These are phyloP conservation scores for Kwoniella mangroviensis DNA, from an alignment of 768 basidiomycete species.

Conservation along the genomic window DNA sequence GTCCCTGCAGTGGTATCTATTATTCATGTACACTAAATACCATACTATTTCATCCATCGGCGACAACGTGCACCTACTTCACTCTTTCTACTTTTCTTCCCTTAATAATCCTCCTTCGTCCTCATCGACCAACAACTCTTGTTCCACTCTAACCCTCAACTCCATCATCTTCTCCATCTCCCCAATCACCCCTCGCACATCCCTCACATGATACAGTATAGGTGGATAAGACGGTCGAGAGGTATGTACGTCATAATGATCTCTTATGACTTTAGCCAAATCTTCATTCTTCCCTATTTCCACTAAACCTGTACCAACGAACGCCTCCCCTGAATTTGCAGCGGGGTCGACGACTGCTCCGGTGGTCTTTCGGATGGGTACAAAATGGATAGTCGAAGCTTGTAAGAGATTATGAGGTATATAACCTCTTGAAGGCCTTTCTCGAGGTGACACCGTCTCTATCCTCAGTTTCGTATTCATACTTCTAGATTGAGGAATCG, in stretches of 20 bases:
- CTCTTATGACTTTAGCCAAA: constrained; percentile 16
- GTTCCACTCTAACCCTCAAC: background rate
- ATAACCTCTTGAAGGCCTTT: constrained; percentile 6
- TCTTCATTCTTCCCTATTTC: background rate
- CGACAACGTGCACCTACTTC: too few relatives aligned
- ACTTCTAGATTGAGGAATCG: background rate
- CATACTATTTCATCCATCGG: too few relatives aligned
- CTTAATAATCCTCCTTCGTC: constrained; percentile 7
- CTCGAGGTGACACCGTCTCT: background rate
- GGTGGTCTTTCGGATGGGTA: too few relatives aligned
- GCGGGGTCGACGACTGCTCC: too few relatives aligned
- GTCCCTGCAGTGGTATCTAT: too few relatives aligned
- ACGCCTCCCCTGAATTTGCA: too few relatives aligned
- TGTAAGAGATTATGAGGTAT: constrained; percentile 12
- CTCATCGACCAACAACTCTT: constrained; percentile 7
- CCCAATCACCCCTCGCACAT: background rate
- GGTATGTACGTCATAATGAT: constrained; percentile 19
- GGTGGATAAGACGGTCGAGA: background rate
- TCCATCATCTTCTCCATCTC: constrained; percentile 13
- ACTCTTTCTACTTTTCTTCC: background rate
- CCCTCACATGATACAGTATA: constrained; percentile 10
- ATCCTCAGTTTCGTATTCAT: background rate
- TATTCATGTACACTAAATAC: too few relatives aligned
- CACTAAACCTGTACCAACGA: too few relatives aligned
- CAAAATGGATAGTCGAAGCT: background rate